These are phyloP conservation scores for Lolium rigidum DNA, from an alignment of 176 grass and related monocot genomes.

Conservation along the genomic window DNA sequence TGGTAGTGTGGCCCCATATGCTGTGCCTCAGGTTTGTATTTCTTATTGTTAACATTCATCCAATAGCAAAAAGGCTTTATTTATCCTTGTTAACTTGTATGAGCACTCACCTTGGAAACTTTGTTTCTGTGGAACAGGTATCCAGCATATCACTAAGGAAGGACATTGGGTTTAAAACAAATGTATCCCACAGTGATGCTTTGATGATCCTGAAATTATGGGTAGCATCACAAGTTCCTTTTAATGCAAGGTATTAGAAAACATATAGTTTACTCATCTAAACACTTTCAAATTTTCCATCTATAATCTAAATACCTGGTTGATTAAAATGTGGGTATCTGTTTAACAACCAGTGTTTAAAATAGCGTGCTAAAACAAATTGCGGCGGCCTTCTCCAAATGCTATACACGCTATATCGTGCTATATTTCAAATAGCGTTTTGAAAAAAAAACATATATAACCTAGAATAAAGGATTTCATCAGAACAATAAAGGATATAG, in stretches of 20 bases:
- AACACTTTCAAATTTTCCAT: background rate
- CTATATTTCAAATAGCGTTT: too few relatives aligned
- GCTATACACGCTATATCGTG: too few relatives aligned
- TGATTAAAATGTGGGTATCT: background rate
- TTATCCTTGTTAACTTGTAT: background rate
- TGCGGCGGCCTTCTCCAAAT: too few relatives aligned
- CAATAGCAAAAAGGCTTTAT: background rate
- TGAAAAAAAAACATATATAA: too few relatives aligned
- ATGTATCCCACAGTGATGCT: constrained; percentile 66
- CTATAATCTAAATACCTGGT: background rate
- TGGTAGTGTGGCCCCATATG: constrained; percentile 75
- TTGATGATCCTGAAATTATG: constrained; percentile 71
- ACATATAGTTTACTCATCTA: background rate
- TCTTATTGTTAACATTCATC: constrained; percentile 25
- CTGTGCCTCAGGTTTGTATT: constrained; percentile 83
- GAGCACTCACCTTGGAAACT: constrained; percentile 12
- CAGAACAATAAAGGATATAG: too few relatives aligned
- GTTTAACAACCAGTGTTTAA: background rate
- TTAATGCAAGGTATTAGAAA: constrained; percentile 70
- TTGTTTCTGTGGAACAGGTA: constrained; percentile 60
- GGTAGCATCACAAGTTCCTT: constrained; percentile 67
- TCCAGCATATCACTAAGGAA: constrained; percentile 79
- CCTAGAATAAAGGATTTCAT: too few relatives aligned
- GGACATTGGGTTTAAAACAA: constrained; percentile 85
- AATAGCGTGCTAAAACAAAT: too few relatives aligned